Percentiles rank a stretch among this genome's conserved stretches.
These are phyloP conservation scores for Pelargonium nanum DNA, from an alignment of 345 rosid species.

Conservation along the genomic window DNA sequence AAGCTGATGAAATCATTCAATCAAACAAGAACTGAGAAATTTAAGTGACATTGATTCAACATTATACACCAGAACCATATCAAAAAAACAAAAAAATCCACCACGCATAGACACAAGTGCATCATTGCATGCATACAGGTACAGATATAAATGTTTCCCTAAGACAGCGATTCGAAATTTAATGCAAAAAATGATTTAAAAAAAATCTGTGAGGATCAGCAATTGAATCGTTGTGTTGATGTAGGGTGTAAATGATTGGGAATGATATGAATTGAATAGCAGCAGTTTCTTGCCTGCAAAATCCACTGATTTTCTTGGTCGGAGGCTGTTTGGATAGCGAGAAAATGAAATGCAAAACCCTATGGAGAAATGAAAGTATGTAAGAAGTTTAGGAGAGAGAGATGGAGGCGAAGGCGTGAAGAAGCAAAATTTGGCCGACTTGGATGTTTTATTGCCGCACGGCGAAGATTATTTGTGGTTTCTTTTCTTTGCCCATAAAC, in stretches of 20 bases:
- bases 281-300: neutral
- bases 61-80: neutral
- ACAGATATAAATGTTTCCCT: no score
- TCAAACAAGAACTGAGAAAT: neutral
- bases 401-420: neutral
- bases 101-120: neutral
- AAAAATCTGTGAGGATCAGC: neutral
- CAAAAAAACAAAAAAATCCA: no score
- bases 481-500: neutral
- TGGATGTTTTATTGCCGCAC: neutral
- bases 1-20: neutral
- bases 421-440: neutral
- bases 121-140: neutral
- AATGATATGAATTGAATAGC: neutral
- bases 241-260: neutral
- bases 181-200: neutral
- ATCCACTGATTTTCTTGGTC: neutral
- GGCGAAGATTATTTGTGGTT: neutral
- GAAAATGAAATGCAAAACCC: neutral
- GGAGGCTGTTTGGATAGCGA: neutral
- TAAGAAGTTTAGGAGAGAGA: neutral
- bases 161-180: neutral
- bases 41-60: neutral
- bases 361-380: neutral
- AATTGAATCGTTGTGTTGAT: neutral